Conservation (phyloP, 2,329 filamentous ascomycete genomes). For the Cryphonectria parasitica region DNA sequence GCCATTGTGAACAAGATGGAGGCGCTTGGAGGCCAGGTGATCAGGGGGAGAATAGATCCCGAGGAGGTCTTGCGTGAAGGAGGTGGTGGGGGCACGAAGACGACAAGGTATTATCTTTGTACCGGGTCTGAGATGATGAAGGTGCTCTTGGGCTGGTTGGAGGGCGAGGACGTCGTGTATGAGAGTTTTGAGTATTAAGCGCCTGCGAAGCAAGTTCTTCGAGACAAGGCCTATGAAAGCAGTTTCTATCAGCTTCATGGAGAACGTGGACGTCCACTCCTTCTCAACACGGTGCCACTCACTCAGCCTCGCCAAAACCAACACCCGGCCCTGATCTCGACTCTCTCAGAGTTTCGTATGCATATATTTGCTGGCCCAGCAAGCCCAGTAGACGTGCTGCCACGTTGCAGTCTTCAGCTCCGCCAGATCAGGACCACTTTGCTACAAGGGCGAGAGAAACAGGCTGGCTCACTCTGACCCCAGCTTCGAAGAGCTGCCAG, state of each 20-base stretch:
- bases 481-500: neutral
- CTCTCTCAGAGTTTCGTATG: too few species aligned
- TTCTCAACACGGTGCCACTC: too few species aligned
- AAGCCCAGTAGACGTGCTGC: too few species aligned
- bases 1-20: conserved; percentile 41
- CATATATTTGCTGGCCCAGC: too few species aligned
- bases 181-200: conserved; percentile 65
- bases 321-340: too few species aligned
- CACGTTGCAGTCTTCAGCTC: neutral
- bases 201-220: neutral
- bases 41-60: conserved; percentile 44
- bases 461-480: neutral
- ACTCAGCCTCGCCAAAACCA: too few species aligned
- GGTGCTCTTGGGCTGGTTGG: conserved; percentile 54
- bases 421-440: neutral
- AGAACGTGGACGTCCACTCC: too few species aligned
- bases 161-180: conserved; percentile 56
- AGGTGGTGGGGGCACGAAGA: conserved; percentile 46
- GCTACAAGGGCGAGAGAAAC: neutral
- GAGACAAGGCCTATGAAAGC: too few species aligned
- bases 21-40: conserved; percentile 41
- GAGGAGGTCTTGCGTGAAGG: conserved; percentile 48
- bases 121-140: conserved; percentile 48
- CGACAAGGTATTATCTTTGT: conserved; percentile 58
- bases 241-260: too few species aligned